Conservation (phyloP, 2,329 filamentous ascomycete genomes). For the Trichoderma sp. region DNA sequence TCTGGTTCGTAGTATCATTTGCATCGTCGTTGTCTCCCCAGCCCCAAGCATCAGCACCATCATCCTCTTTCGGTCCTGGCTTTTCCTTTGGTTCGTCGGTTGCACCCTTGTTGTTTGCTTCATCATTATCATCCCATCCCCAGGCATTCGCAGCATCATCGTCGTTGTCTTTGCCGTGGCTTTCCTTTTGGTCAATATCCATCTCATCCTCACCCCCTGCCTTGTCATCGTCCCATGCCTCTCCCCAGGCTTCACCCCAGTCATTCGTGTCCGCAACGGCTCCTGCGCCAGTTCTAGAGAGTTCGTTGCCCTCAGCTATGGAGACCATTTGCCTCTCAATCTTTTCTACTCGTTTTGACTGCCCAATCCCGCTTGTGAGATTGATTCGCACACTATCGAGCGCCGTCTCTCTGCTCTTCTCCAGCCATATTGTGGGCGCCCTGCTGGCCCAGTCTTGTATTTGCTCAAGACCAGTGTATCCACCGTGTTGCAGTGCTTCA, state of each 20-base stretch:
- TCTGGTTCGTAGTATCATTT: slow-evolving; percentile 24
- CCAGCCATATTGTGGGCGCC: slow-evolving; percentile 81
- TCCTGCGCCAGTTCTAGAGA: slow-evolving; percentile 56
- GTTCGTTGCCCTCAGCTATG: slow-evolving; percentile 63
- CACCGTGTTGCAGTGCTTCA: slow-evolving; percentile 58
- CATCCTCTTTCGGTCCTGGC: slow-evolving; percentile 34
- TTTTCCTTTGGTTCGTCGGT: slow-evolving; percentile 19
- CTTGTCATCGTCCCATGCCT: slow-evolving; percentile 75
- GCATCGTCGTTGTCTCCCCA: slow-evolving; percentile 68
- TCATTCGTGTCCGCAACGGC: slow-evolving; percentile 55
- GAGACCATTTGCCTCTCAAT: slow-evolving; percentile 81
- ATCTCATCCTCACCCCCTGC: slow-evolving; percentile 37
- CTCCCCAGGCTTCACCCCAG: slow-evolving; percentile 77
- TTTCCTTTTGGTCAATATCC: slow-evolving; percentile 22
- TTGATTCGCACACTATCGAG: slow-evolving; percentile 72
- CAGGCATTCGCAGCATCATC: slow-evolving; percentile 38
- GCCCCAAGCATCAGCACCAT: slow-evolving; percentile 59
- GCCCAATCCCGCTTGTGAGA: slow-evolving; percentile 66
- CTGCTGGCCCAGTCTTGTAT: slow-evolving; percentile 79
- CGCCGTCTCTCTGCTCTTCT: slow-evolving; percentile 76
- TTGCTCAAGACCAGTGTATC: slow-evolving; percentile 63
- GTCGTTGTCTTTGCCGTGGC: slow-evolving; percentile 78
- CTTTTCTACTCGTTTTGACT: slow-evolving; percentile 72
- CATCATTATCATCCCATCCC: slow-evolving; percentile 75
- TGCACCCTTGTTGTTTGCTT: slow-evolving; percentile 27